Evolutionary conservation across 768 basidiomycete species (phyloP).

Genomic region (Russula emetica): DNA sequence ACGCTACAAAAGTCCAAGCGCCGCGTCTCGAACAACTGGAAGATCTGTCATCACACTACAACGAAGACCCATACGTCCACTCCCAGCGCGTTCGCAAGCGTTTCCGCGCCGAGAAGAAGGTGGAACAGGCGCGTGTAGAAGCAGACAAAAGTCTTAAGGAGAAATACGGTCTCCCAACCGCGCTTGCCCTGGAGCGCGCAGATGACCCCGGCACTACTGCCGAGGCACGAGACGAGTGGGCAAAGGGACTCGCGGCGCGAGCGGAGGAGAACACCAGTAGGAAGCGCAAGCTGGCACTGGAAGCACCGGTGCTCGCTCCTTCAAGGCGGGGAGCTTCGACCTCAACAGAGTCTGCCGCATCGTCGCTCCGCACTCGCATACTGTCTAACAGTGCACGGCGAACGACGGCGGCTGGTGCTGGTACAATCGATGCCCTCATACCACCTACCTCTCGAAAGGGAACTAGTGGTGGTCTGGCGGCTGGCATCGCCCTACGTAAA

Average conservation of each 20-base stretch:
- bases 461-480: conserved; percentile 1
- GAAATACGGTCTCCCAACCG: conserved; percentile 71
- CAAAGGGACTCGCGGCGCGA: conserved; percentile 46
- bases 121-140: conserved; percentile 60
- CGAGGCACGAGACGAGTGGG: conserved; percentile 64
- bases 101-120: conserved; percentile 85
- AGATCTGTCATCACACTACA: conserved; percentile 68
- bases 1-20: conserved; percentile 65
- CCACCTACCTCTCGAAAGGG: conserved; percentile 7
- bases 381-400: conserved; percentile 26
- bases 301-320: conserved; percentile 16
- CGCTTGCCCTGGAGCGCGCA: conserved; percentile 60
- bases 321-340: conserved; percentile 3
- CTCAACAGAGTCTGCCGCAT: conserved; percentile 6
- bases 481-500: conserved; percentile 23
- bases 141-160: conserved; percentile 69
- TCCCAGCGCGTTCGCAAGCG: conserved; percentile 70
- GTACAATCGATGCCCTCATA: not conserved
- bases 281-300: conserved; percentile 40
- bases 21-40: conserved; percentile 82
- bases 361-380: conserved; percentile 24
- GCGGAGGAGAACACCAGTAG: conserved; percentile 43
- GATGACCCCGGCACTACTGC: conserved; percentile 50
- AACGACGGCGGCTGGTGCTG: not conserved
- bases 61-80: conserved; percentile 81